phyloP scores from a whole-genome alignment of 345 rosid species.

The Eucalyptus erythrocorys region DNA sequence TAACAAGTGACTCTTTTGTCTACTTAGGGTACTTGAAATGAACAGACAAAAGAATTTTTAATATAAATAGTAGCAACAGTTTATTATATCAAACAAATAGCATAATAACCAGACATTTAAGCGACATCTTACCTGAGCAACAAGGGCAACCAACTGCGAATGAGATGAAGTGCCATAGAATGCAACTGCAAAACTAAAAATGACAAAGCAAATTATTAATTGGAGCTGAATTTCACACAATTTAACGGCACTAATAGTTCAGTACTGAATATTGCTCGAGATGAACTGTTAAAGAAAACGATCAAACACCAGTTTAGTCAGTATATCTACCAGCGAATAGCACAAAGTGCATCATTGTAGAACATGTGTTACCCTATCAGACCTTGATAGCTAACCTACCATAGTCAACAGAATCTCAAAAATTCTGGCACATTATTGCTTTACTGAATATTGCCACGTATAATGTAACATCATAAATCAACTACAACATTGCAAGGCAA shows the following conservation, averaged over 20 bases:
- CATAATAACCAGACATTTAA: background rate
- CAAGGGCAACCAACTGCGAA: slow-evolving; percentile 7
- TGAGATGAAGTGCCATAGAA: slow-evolving; percentile 53
- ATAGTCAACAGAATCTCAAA: background rate
- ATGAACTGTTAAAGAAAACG: background rate
- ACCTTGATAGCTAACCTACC: background rate
- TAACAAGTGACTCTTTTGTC: background rate
- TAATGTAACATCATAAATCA: background rate
- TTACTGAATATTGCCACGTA: background rate
- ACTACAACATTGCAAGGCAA: background rate
- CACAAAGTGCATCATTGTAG: background rate
- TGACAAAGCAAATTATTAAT: background rate
- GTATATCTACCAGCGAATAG: background rate
- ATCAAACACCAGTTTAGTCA: background rate
- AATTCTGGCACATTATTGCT: background rate
- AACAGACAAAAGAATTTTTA: background rate
- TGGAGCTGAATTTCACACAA: background rate
- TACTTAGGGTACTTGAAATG: background rate
- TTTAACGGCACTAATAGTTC: background rate
- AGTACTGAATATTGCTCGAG: background rate
- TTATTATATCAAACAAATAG: background rate
- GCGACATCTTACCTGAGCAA: background rate
- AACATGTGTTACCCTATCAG: background rate
- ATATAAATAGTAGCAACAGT: background rate
- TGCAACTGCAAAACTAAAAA: slow-evolving; percentile 74